These are phyloP conservation scores for Pilaira anomala DNA, from an alignment of 192 early-diverging fungal species.

Conservation along the genomic window DNA sequence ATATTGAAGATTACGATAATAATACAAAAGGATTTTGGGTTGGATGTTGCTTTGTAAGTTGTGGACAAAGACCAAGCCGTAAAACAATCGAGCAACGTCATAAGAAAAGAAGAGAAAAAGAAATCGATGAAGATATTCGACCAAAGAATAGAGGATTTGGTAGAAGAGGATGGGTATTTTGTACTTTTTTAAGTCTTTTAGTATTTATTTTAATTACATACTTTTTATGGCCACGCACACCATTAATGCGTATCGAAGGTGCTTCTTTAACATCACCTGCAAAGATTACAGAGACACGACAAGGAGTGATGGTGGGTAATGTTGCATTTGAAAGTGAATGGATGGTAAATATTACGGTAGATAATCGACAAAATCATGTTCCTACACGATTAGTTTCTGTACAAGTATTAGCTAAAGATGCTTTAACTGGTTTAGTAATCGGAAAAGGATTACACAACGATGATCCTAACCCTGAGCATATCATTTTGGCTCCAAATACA, in stretches of 20 bases:
- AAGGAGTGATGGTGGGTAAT: conserved; percentile 25
- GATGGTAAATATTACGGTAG: conserved; percentile 29
- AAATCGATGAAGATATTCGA: conserved; percentile 1
- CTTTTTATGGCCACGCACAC: conserved; percentile 26
- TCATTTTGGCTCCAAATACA: conserved; percentile 15
- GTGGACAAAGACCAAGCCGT: conserved; percentile 6
- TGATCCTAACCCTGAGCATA: conserved; percentile 16
- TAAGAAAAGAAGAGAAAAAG: background rate
- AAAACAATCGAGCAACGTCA: background rate
- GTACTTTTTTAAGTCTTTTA: conserved; percentile 17
- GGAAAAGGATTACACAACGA: conserved; percentile 26
- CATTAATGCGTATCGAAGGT: conserved; percentile 25
- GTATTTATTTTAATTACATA: conserved; percentile 10
- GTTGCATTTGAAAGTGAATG: conserved; percentile 30
- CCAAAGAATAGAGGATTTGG: conserved; percentile 20
- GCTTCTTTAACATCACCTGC: conserved; percentile 17
- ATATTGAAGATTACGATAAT: background rate
- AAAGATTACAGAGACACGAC: conserved; percentile 16
- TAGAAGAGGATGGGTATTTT: conserved; percentile 21
- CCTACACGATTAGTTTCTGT: conserved; percentile 24
- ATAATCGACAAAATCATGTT: conserved; percentile 30
- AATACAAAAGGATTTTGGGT: conserved; percentile 19
- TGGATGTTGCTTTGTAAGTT: conserved; percentile 27
- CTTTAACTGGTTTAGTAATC: conserved; percentile 24
- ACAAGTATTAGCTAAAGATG: conserved; percentile 20